phyloP scores from a whole-genome alignment of 2,329 filamentous ascomycete genomes.

The Periglandula ipomoeae region DNA sequence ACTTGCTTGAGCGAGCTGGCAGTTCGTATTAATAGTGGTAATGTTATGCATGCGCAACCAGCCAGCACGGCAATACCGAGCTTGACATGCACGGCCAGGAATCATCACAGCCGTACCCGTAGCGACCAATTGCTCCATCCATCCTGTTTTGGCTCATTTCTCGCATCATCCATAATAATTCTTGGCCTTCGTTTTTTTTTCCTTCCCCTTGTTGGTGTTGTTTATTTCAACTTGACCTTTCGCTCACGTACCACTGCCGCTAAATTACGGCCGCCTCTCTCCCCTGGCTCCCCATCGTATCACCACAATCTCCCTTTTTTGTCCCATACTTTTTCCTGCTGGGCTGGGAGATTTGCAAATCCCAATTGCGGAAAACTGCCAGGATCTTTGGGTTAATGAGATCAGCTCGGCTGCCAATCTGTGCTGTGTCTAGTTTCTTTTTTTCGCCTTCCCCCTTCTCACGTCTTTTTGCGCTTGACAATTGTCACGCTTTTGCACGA shows the following conservation, averaged over 20 bases:
- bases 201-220: neutral
- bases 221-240: neutral
- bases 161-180: neutral
- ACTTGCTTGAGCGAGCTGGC: too few relatives aligned
- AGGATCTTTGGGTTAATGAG: neutral
- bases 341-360: constrained; percentile 5
- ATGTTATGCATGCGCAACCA: neutral
- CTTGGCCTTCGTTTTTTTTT: neutral
- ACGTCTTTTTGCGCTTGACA: neutral
- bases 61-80: neutral
- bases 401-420: constrained; percentile 1
- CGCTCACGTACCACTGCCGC: neutral
- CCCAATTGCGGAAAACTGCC: neutral
- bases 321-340: neutral
- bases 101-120: neutral
- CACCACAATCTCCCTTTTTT: constrained; percentile 4
- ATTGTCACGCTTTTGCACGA: neutral
- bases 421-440: neutral
- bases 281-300: constrained; percentile 1
- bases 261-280: neutral
- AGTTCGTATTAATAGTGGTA: too few relatives aligned
- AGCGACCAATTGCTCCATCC: neutral
- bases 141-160: neutral
- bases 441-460: neutral
- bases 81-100: neutral